Conservation (phyloP, 129 eudicot species). For the Chrysanthemum seticuspe region DNA sequence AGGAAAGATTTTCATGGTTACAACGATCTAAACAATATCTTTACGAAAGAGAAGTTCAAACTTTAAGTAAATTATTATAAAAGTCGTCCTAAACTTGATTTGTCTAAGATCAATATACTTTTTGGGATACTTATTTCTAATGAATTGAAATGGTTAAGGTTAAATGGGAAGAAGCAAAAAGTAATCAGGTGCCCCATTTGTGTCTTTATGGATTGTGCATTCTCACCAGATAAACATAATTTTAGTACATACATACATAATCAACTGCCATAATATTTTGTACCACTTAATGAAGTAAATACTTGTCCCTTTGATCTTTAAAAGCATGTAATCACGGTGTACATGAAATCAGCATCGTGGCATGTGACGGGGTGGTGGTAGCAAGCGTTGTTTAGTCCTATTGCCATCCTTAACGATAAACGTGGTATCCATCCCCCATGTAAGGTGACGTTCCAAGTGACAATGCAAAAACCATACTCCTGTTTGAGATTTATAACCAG, state of each 20-base stretch:
- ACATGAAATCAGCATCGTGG: conserved; percentile 27
- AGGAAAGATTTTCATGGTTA: too few species aligned
- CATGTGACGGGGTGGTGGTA: conserved; percentile 42
- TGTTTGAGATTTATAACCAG: conserved; percentile 5
- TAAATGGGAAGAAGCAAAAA: too few species aligned
- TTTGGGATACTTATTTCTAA: too few species aligned
- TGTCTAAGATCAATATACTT: too few species aligned
- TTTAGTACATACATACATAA: not conserved
- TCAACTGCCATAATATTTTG: not conserved
- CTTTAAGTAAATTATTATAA: too few species aligned
- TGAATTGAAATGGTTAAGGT: too few species aligned
- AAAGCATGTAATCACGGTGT: not conserved
- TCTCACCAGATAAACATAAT: not conserved
- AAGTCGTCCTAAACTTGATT: too few species aligned
- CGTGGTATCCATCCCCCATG: conserved; percentile 44
- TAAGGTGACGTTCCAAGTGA: conserved; percentile 37
- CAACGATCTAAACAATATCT: too few species aligned
- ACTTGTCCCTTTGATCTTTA: not conserved
- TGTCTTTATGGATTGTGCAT: not conserved
- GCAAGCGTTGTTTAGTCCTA: conserved; percentile 12
- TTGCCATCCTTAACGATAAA: conserved; percentile 38
- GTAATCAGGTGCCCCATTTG: too few species aligned
- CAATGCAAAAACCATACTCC: conserved; percentile 44
- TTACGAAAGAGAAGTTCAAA: too few species aligned
- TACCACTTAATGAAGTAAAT: too few species aligned